Base-by-base conservation (phyloP, 2,329 filamentous ascomycete species). In the Cordyceps cateniannulata region DNA sequence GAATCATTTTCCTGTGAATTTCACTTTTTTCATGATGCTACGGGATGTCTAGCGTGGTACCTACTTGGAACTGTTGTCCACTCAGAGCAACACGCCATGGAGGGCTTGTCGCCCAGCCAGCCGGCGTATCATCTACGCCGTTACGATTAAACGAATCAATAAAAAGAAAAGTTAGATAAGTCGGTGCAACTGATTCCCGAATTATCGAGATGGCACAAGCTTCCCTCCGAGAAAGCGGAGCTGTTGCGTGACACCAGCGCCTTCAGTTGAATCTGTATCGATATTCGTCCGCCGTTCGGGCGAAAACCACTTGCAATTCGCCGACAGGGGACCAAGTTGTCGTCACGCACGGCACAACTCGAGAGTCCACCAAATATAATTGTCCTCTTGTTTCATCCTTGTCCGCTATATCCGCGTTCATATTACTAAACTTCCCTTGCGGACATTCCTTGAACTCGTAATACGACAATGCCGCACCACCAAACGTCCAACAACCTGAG, bases 201-300 rank as follows among this genome's bases (percentile, higher is more conserved):
- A n/a, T n/a, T 16, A 10, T 12, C 32, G 32, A 35, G 10, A 35
- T 35, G 6, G 40, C 16, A 42, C 12, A 2, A 42, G 5, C 16
- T 18, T 42, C 32, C 32, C 6, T n/a, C 32, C 32, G 32, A 45
- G 42, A 22, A 44, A 45, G 38, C 18, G 14, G 38, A 42, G 38
- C 38, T 6, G 38, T 6, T n/a, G 38, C 14, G 7, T 3, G 38
- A 6, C 7, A 6, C 38, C 3, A 16, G 12, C 14, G 6, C 2
- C 38, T 35, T 40, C 38, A 14, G 4, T 3, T 9, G 18, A 1
- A 24, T 16, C 20, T 25, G 8, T 25, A 2, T 22, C 14, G 25
- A 25, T n/a, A 18, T 53, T 53, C 35, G 51, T 42, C 51, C 51
- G 51, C 51, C 51, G 51, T 20, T 53, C 51, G 51, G 50, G 35